A percentile compares a stretch with the other conserved stretches of the same genome.
Conservation (phyloP, 2,329 filamentous ascomycete species). For the Fusarium beomiforme region DNA sequence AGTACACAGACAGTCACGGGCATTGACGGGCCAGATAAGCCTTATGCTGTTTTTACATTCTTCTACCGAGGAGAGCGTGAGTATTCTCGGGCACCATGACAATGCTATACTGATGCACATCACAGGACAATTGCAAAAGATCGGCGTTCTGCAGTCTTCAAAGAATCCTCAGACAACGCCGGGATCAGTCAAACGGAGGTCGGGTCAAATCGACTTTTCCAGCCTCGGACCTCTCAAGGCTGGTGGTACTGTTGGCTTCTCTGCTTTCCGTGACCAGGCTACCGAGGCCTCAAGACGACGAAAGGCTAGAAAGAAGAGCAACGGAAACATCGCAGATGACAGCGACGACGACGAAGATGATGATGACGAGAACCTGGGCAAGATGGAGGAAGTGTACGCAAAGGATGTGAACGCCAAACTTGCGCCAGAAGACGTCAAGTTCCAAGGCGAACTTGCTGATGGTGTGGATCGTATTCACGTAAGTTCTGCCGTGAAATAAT, state of each 20-base stretch:
- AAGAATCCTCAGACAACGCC: constrained; percentile 72
- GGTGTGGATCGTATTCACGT: constrained; percentile 86
- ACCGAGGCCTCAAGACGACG: constrained; percentile 64
- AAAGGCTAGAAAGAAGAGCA: constrained; percentile 69
- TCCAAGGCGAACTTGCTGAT: constrained; percentile 79
- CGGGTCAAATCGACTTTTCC: constrained; percentile 85
- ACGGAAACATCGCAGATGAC: constrained; percentile 74
- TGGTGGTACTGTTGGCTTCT: constrained; percentile 89
- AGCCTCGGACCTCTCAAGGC: constrained; percentile 85
- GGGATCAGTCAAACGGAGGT: constrained; percentile 77
- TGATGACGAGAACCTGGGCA: constrained; percentile 67
- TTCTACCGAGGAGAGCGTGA: constrained; percentile 95
- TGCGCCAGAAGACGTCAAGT: constrained; percentile 76
- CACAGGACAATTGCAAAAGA: constrained; percentile 92
- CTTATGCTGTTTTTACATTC: constrained; percentile 97
- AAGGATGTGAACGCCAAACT: constrained; percentile 69
- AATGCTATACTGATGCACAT: constrained; percentile 39
- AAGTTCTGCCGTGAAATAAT: constrained; percentile 45
- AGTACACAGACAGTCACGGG: constrained; percentile 99
- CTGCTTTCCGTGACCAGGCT: constrained; percentile 81
- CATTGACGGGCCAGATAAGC: constrained; percentile 94
- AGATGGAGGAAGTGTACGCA: constrained; percentile 72
- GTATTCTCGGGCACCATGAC: constrained; percentile 50
- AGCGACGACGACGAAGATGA: constrained; percentile 80
- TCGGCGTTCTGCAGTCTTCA: constrained; percentile 81